These are phyloP conservation scores for Penicillium subrubescens DNA, from an alignment of 495 filamentous ascomycete species.

Conservation along the genomic window DNA sequence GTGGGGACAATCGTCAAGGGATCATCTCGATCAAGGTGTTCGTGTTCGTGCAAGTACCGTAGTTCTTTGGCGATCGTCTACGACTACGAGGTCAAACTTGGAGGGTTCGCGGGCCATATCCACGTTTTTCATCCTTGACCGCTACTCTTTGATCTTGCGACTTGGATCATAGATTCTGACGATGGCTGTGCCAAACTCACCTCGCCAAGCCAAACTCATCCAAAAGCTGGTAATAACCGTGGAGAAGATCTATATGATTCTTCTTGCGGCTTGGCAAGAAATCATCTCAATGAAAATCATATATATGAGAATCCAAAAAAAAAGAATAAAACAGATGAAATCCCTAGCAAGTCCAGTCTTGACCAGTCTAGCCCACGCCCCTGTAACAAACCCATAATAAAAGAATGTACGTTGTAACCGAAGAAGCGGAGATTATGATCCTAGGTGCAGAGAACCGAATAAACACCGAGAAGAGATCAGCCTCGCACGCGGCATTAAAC, in stretches of 20 bases:
- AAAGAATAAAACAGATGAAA: background rate
- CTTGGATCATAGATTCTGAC: background rate
- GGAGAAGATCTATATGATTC: background rate
- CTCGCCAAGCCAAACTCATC: background rate
- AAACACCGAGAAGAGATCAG: background rate
- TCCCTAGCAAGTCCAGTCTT: background rate
- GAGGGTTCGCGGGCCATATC: background rate
- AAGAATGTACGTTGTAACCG: background rate
- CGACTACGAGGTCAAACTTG: background rate
- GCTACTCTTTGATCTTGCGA: background rate
- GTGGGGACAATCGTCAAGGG: background rate
- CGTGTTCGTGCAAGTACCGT: background rate
- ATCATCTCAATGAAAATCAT: conserved; percentile 1
- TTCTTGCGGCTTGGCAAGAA: background rate
- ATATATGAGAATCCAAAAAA: background rate
- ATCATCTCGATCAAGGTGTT: background rate
- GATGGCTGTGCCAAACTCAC: background rate
- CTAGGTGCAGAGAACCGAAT: background rate
- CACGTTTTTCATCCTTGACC: background rate
- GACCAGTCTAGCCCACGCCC: background rate
- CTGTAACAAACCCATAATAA: background rate
- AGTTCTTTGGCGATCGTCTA: background rate
- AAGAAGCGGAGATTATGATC: background rate
- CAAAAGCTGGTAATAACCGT: background rate
- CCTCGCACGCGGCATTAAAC: conserved; percentile 38